Evolutionary conservation across 768 basidiomycete genomes (phyloP).

Genomic region (Mycena chlorophos): DNA sequence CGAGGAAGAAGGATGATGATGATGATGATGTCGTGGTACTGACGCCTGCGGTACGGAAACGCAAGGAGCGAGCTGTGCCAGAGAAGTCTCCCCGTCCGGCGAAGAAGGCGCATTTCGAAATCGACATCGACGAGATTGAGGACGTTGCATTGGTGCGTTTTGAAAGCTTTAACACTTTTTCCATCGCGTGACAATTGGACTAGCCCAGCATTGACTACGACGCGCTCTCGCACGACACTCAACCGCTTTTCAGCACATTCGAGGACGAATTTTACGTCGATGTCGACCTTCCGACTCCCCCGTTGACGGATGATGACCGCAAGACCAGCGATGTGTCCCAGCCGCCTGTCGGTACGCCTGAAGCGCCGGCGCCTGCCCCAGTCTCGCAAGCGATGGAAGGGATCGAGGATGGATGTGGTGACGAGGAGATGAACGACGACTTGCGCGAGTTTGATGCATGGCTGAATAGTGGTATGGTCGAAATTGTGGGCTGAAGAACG

Average conservation of each 20-base stretch:
- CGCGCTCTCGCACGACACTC: background rate
- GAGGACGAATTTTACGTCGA: constrained; percentile 32
- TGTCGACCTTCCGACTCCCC: constrained; percentile 26
- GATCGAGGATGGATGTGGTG: background rate
- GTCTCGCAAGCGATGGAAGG: background rate
- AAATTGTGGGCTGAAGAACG: no score
- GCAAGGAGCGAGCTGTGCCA: background rate
- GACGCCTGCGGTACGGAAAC: background rate
- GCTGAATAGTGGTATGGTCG: constrained; percentile 64
- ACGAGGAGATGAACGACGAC: constrained; percentile 28
- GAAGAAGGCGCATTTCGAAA: background rate
- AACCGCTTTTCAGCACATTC: constrained; percentile 3
- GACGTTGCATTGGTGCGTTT: background rate
- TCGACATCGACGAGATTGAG: background rate
- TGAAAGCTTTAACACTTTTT: background rate
- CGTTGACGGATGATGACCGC: constrained; percentile 15
- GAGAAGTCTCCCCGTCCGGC: background rate
- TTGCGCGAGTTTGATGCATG: constrained; percentile 69
- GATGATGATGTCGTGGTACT: background rate
- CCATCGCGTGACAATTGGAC: background rate
- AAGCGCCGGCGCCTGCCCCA: background rate
- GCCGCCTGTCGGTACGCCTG: background rate
- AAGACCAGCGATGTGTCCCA: constrained; percentile 8
- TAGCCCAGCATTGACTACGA: background rate
- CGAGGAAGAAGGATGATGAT: background rate